Conservation (phyloP, 179 eudicot species). For the Camellia oleifera region DNA sequence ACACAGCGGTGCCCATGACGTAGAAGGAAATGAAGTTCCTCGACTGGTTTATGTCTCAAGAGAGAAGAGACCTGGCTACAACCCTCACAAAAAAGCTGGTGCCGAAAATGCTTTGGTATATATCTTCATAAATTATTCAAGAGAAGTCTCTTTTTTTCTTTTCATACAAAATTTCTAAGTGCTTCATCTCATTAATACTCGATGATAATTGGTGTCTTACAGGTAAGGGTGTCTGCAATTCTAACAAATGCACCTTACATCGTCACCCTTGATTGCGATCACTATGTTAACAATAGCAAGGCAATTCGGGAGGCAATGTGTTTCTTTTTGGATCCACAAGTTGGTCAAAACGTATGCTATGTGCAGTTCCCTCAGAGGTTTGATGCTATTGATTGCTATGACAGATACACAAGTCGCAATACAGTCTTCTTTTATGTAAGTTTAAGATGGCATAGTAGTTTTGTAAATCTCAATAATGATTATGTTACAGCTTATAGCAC, state of each 20-base stretch:
- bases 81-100: conserved; percentile 97
- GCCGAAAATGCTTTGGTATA: conserved; percentile 92
- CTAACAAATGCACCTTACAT: conserved; percentile 89
- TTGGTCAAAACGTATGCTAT: conserved; percentile 77
- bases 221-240: conserved; percentile 91
- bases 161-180: background rate
- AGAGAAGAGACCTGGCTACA: conserved; percentile 99
- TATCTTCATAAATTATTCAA: background rate
- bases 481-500: background rate
- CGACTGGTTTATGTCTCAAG: conserved; percentile 94
- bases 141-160: background rate
- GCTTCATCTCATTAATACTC: background rate
- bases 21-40: conserved; percentile 89
- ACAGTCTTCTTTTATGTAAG: conserved; percentile 97
- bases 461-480: background rate
- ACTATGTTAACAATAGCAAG: conserved; percentile 90
- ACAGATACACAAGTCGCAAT: conserved; percentile 90
- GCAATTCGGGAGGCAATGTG: conserved; percentile 97
- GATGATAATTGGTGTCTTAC: conserved; percentile 16
- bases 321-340: conserved; percentile 89
- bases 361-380: conserved; percentile 97
- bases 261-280: conserved; percentile 95
- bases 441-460: background rate
- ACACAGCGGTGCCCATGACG: conserved; percentile 84
- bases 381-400: conserved; percentile 92